A percentile compares a stretch with the other conserved stretches of the same genome.
These are phyloP conservation scores for Macrolepiota fuliginosa DNA, from an alignment of 768 basidiomycete species.

Conservation along the genomic window DNA sequence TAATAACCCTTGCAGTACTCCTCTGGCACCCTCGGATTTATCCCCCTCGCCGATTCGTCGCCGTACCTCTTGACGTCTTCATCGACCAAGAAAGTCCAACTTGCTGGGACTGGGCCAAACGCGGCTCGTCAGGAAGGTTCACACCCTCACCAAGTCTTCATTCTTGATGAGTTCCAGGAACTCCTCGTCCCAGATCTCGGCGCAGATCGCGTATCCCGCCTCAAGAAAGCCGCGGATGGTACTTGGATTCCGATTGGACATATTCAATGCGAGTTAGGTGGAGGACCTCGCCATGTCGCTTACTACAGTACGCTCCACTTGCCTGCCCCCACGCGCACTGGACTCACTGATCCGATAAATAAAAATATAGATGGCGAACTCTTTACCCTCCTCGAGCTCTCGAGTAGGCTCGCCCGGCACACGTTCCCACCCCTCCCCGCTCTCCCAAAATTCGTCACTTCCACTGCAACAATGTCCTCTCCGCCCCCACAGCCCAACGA, in stretches of 20 bases:
- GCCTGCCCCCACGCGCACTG: not conserved
- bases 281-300: slow-evolving; percentile 71
- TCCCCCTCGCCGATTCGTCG: slow-evolving; percentile 50
- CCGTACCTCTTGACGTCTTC: slow-evolving; percentile 38
- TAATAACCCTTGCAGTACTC: slow-evolving; percentile 51
- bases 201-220: slow-evolving; percentile 61
- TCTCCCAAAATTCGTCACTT: slow-evolving; percentile 38
- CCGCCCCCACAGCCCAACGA: slow-evolving; percentile 40
- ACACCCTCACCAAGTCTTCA: slow-evolving; percentile 74
- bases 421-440: slow-evolving; percentile 41
- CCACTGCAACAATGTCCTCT: slow-evolving; percentile 47
- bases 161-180: slow-evolving; percentile 48
- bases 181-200: slow-evolving; percentile 78
- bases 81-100: slow-evolving; percentile 33
- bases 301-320: slow-evolving; percentile 47
- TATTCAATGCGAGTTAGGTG: slow-evolving; percentile 49
- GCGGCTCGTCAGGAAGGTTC: slow-evolving; percentile 62
- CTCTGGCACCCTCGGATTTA: slow-evolving; percentile 53
- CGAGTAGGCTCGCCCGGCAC: slow-evolving; percentile 56
- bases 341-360: not conserved
- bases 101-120: slow-evolving; percentile 63
- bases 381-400: slow-evolving; percentile 69
- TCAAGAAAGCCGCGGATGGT: slow-evolving; percentile 41
- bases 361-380: slow-evolving; percentile 52
- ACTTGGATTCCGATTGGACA: slow-evolving; percentile 49